Evolutionary conservation across 2,329 filamentous ascomycete species (phyloP).

Genomic region (Fusarium chaquense): DNA sequence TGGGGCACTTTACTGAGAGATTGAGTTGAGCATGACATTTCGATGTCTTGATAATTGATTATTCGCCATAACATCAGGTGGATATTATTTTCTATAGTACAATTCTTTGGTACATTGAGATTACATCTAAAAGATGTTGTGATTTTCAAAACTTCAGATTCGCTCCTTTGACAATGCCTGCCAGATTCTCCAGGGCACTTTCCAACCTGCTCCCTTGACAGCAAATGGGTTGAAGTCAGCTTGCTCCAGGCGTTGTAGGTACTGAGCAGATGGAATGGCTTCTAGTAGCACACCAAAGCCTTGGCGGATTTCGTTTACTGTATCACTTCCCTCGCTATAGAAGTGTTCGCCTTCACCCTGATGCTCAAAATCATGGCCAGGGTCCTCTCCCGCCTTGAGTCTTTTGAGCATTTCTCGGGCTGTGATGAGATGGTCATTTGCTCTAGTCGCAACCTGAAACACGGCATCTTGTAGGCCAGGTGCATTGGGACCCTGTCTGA

Average conservation of each 20-base stretch:
- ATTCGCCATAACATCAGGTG: conserved; percentile 21
- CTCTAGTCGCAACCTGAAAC: conserved; percentile 91
- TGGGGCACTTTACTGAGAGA: neutral
- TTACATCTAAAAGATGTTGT: conserved; percentile 1
- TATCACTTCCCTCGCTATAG: conserved; percentile 58
- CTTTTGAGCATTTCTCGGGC: conserved; percentile 91
- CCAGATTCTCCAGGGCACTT: conserved; percentile 81
- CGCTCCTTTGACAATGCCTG: conserved; percentile 62
- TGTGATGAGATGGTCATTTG: conserved; percentile 95
- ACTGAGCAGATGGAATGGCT: conserved; percentile 80
- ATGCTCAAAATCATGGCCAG: conserved; percentile 91
- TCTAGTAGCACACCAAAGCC: conserved; percentile 86
- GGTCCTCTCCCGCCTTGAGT: conserved; percentile 76
- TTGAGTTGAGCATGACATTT: neutral
- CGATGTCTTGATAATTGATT: neutral
- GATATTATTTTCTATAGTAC: conserved; percentile 29
- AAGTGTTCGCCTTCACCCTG: conserved; percentile 77
- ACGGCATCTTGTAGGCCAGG: conserved; percentile 87
- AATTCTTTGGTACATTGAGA: conserved; percentile 12
- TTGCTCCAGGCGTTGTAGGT: conserved; percentile 81
- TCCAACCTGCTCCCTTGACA: conserved; percentile 76
- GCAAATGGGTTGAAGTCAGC: conserved; percentile 87
- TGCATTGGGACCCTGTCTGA: conserved; percentile 82
- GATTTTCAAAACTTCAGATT: conserved; percentile 52
- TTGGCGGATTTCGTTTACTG: conserved; percentile 61